Evolutionary conservation across 2,329 filamentous ascomycete species (phyloP).

Genomic region (Pseudogymnoascus pannorum): DNA sequence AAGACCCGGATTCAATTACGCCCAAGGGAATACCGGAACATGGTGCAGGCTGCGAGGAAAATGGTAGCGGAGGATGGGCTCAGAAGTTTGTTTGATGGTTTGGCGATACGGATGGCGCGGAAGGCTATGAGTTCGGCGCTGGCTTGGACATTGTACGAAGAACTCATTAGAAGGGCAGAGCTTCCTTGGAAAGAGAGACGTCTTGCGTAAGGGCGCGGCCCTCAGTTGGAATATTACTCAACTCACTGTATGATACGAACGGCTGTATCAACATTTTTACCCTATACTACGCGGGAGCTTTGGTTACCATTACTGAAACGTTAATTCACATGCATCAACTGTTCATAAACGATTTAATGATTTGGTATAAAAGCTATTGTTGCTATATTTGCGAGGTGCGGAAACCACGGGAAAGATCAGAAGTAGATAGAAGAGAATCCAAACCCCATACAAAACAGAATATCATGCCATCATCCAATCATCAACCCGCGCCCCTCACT

Average conservation of each 20-base stretch:
- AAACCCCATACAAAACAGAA: not conserved
- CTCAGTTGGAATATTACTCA: not conserved
- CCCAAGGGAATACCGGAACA: constrained; percentile 74
- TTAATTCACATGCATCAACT: not conserved
- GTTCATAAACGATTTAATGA: not conserved
- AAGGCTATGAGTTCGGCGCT: constrained; percentile 93
- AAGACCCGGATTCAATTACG: constrained; percentile 93
- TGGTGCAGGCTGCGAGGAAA: constrained; percentile 64
- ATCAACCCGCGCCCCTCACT: not conserved
- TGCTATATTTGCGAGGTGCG: not conserved
- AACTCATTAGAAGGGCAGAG: constrained; percentile 71
- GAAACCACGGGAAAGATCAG: not conserved
- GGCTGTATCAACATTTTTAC: constrained; percentile 4
- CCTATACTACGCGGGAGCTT: not conserved
- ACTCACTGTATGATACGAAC: not conserved
- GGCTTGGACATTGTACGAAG: constrained; percentile 96
- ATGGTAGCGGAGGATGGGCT: constrained; percentile 80
- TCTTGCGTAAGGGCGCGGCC: not conserved
- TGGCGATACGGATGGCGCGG: constrained; percentile 78
- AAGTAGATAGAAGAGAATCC: not conserved
- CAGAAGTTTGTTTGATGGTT: constrained; percentile 74
- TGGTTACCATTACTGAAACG: not conserved
- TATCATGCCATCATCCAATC: not conserved
- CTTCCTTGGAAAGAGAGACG: constrained; percentile 3
- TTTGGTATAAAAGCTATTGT: constrained; percentile 5